Evolutionary conservation across 306 rosid species (phyloP), one percentile per base, ranked within the genome.

Genomic region (Castanospermum australe): DNA sequence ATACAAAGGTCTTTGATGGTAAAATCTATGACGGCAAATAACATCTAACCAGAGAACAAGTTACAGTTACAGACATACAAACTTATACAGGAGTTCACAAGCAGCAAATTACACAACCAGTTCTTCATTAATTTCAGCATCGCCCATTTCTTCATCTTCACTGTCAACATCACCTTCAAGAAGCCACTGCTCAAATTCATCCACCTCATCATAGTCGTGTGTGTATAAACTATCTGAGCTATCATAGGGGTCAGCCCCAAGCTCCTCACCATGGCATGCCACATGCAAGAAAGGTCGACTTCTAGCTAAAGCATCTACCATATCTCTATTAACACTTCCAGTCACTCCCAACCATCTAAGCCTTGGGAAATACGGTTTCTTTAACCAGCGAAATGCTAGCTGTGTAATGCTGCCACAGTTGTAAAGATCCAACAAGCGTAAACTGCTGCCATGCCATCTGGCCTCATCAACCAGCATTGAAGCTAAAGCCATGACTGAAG

Each of bases 341-440:
- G 92, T 89, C 84, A 95, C 94, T 62, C 99, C 99, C 90, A 95
- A 72, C 92, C 96, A 91, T 80, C 89, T 89, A 71, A 95, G 83
- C 90, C 95, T 95, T 5, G 99, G 99, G 81, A 95, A 95, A 84
- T 95, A 92, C 0, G 98, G 99, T 45, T 74, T 95, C 90, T 95
- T 95, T 78, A 95, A 81, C 99, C 97, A 92, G 21, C 89, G 87
- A 81, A 89, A 95, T 13, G 98, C 78, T 65, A 88, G 92, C 36
- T 60, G 86, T 3, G 98, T 95, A 66, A 95, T 88, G 81, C 99
- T 96, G 51, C 97, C 98, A 14, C 98, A 95, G 75, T 93, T 89
- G 77, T 83, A 92, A 28, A 95, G 85, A 84, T 95, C 99, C 92
- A 95, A 80, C 70, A 92, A 77, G 28, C 88, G 88, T 75, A 95